Evolutionary conservation across 1,284 basidiomycete species (phyloP).

Genomic region (Meira miltonrushii): DNA sequence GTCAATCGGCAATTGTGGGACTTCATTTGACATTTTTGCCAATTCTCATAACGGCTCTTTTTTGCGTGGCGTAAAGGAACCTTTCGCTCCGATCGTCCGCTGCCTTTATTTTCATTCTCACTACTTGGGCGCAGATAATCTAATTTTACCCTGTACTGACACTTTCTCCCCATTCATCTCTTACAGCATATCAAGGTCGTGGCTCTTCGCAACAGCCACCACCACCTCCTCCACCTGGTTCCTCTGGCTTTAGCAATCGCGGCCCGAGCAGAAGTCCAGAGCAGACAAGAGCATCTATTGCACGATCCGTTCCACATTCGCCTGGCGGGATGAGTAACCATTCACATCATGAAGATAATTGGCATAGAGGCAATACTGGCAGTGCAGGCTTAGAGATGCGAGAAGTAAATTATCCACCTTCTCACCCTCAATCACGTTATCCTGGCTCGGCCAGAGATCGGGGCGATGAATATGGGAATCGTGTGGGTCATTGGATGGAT

Average conservation of each 20-base stretch:
- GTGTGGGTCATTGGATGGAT: not conserved
- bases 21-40: no score
- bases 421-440: not conserved
- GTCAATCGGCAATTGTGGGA: no score
- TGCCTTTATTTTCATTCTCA: not conserved
- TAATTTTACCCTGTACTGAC: not conserved
- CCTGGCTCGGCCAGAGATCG: not conserved
- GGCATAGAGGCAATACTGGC: not conserved
- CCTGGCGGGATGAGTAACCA: not conserved
- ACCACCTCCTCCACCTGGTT: not conserved
- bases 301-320: no score
- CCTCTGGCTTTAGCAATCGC: not conserved
- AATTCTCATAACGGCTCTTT: no score
- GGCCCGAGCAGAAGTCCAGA: constrained; percentile 1
- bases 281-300: not conserved
- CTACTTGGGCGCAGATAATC: not conserved
- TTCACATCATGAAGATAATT: constrained; percentile 1
- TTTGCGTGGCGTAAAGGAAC: not conserved
- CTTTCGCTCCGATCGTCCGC: not conserved
- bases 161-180: not conserved
- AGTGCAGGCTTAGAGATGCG: no score
- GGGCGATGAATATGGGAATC: not conserved
- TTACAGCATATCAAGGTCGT: constrained; percentile 4
- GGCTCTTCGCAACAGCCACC: not conserved
- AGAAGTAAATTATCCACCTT: not conserved